Evolutionary conservation across 2,329 filamentous ascomycete species (phyloP).

Genomic region (Colletotrichum higginsianum): DNA sequence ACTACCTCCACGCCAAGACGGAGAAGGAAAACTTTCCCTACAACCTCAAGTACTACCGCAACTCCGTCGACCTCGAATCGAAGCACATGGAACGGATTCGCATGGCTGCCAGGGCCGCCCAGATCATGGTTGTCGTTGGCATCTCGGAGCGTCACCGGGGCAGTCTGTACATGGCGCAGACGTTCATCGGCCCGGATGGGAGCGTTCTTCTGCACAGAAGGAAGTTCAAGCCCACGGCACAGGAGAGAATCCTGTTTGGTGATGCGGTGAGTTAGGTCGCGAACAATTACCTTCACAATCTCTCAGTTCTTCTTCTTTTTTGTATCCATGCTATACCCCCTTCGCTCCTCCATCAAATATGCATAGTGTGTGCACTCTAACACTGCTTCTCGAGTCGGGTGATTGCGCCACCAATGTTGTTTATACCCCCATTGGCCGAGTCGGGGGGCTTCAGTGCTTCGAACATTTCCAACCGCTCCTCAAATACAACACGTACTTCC

Average conservation of each 20-base stretch:
- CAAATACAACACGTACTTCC: slow-evolving; percentile 46
- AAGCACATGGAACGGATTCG: slow-evolving; percentile 60
- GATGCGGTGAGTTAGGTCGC: not conserved
- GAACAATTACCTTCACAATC: slow-evolving; percentile 44
- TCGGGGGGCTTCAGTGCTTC: slow-evolving; percentile 70
- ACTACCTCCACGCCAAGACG: slow-evolving; percentile 43
- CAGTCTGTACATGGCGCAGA: slow-evolving; percentile 63
- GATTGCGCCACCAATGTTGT: slow-evolving; percentile 55
- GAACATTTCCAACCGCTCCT: slow-evolving; percentile 69
- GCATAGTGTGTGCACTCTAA: too few relatives aligned
- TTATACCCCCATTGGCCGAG: slow-evolving; percentile 63
- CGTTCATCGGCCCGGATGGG: slow-evolving; percentile 58
- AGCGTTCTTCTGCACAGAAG: slow-evolving; percentile 56
- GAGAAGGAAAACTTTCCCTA: too few relatives aligned
- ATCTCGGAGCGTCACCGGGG: slow-evolving; percentile 63
- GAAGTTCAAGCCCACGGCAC: slow-evolving; percentile 65
- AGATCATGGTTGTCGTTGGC: slow-evolving; percentile 54
- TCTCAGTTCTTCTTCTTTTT: too few relatives aligned
- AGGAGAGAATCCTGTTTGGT: slow-evolving; percentile 58
- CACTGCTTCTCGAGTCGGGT: too few relatives aligned
- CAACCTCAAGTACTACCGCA: slow-evolving; percentile 53
- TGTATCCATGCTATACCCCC: too few relatives aligned
- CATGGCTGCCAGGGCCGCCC: slow-evolving; percentile 55
- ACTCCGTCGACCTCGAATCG: slow-evolving; percentile 57
- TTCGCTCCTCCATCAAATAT: too few relatives aligned